These are phyloP conservation scores for Salix dunnii DNA, from an alignment of 345 rosid genomes.

Conservation along the genomic window DNA sequence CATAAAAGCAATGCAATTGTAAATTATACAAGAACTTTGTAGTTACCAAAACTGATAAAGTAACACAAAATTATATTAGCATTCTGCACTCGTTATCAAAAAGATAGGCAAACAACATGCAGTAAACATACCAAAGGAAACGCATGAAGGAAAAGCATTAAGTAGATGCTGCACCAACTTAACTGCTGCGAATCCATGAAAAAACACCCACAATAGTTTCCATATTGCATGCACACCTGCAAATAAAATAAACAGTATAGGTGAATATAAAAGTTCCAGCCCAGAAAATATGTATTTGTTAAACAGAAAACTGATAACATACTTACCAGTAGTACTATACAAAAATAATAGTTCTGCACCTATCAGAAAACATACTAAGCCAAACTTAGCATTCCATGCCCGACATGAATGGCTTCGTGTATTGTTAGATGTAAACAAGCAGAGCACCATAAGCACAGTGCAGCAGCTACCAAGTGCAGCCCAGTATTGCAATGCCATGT, in stretches of 20 bases:
- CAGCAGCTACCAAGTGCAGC: slow-evolving; percentile 61
- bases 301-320: not conserved
- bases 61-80: not conserved
- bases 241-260: slow-evolving; percentile 1
- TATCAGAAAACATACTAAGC: slow-evolving; percentile 43
- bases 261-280: slow-evolving; percentile 1
- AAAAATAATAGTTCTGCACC: slow-evolving; percentile 49
- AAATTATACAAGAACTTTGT: not conserved
- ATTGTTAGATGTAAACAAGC: slow-evolving; percentile 25
- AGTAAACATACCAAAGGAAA: slow-evolving; percentile 72
- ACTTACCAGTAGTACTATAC: slow-evolving; percentile 48
- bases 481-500: slow-evolving; percentile 79
- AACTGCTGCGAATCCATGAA: slow-evolving; percentile 75
- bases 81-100: not conserved
- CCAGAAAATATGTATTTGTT: not conserved
- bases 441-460: slow-evolving; percentile 61
- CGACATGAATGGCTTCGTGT: slow-evolving; percentile 18
- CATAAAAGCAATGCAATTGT: not conserved
- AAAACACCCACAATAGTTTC: slow-evolving; percentile 60
- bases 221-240: slow-evolving; percentile 57
- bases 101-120: not conserved
- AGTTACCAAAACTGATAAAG: not conserved
- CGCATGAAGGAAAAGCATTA: slow-evolving; percentile 67
- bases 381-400: slow-evolving; percentile 38
- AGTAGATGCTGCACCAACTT: slow-evolving; percentile 65